These are phyloP conservation scores for Fusarium nurragi DNA, from an alignment of 2,329 filamentous ascomycete genomes.

Conservation along the genomic window DNA sequence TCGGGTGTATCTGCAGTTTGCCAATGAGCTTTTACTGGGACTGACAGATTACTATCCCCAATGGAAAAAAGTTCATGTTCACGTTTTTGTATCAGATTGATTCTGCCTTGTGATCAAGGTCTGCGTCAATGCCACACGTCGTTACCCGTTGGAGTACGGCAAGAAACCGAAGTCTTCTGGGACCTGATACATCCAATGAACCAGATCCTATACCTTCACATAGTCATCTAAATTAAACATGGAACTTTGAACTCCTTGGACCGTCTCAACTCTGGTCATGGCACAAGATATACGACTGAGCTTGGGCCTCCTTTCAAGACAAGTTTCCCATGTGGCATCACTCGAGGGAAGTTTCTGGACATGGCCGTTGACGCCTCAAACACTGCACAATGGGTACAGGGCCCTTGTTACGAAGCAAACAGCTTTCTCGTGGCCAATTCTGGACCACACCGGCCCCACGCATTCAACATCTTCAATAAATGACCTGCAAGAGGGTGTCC, in stretches of 20 bases:
- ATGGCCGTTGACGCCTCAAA: conserved; percentile 25
- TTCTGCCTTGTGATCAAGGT: neutral
- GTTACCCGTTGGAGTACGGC: neutral
- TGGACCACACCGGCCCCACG: conserved; percentile 17
- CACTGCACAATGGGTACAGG: conserved; percentile 28
- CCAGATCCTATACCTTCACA: too few relatives aligned
- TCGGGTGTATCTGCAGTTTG: conserved; percentile 31
- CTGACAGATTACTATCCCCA: conserved; percentile 1
- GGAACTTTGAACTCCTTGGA: neutral
- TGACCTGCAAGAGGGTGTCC: conserved; percentile 12
- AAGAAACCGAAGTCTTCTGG: neutral
- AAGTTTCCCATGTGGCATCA: conserved; percentile 29
- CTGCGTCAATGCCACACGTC: neutral
- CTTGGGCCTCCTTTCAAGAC: conserved; percentile 24
- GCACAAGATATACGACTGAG: neutral
- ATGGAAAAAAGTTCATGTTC: neutral
- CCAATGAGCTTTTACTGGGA: conserved; percentile 2
- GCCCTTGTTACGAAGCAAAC: conserved; percentile 26
- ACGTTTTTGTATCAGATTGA: neutral
- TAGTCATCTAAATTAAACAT: too few relatives aligned
- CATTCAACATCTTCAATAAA: conserved; percentile 21
- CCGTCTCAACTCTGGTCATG: neutral
- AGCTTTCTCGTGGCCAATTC: conserved; percentile 9
- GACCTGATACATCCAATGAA: neutral
- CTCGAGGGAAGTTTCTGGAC: conserved; percentile 8